These are phyloP conservation scores for Platanthera zijinensis DNA, from an alignment of 106 monocot genomes.

Conservation along the genomic window DNA sequence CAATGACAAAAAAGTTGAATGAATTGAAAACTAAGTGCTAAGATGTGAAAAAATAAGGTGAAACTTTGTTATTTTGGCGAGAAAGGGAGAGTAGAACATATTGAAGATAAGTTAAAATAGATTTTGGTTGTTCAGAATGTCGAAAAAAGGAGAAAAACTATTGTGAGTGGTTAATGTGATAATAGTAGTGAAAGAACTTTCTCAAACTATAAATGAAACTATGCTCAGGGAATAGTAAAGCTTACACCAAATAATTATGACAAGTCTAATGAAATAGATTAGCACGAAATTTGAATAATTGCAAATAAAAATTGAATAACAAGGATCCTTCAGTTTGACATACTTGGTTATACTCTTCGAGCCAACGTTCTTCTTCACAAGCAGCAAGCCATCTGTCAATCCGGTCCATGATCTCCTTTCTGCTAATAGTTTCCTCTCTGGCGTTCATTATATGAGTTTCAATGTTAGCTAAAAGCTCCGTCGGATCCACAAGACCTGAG, in stretches of 20 bases:
- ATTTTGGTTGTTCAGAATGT: not conserved
- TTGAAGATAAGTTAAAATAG: not conserved
- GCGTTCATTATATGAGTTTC: conserved; percentile 80
- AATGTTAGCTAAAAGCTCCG: conserved; percentile 69
- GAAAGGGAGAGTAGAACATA: not conserved
- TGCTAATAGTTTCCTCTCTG: conserved; percentile 60
- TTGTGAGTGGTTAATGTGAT: not conserved
- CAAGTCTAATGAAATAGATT: not conserved
- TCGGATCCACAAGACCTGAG: conserved; percentile 81
- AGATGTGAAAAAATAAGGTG: not conserved
- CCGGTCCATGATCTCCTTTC: conserved; percentile 87
- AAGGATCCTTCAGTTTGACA: not conserved
- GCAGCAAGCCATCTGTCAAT: conserved; percentile 75
- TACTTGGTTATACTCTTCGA: conserved; percentile 88
- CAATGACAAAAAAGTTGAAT: not conserved
- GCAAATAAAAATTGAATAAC: not conserved
- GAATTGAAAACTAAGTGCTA: not conserved
- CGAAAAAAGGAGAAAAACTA: not conserved
- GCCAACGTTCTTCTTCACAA: conserved; percentile 94
- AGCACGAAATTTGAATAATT: not conserved
- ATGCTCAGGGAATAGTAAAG: not conserved
- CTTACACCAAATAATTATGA: not conserved
- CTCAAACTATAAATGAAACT: not conserved
- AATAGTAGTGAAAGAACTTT: not conserved
- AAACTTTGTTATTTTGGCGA: conserved; percentile 1